Percentiles rank a stretch among this genome's conserved stretches.
These are phyloP conservation scores for Tetrahymena elliotti DNA, from an alignment of 73 alveolate genomes.

Conservation along the genomic window DNA sequence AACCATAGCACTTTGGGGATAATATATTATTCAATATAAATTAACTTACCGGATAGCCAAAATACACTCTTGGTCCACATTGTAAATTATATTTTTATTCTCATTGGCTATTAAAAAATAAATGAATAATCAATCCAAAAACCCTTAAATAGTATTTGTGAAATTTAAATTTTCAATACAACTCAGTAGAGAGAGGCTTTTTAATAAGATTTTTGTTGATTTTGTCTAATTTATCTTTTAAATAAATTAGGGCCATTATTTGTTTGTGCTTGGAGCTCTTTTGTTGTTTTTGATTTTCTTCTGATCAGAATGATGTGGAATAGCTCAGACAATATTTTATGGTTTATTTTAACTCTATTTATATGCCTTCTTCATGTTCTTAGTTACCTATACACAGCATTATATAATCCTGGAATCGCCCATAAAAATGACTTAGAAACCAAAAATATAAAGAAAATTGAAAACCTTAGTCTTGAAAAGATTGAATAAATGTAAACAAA, in stretches of 20 bases:
- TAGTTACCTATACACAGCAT: constrained; percentile 20
- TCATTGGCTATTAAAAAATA: background rate
- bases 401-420: constrained; percentile 29
- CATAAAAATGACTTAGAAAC: background rate
- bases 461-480: background rate
- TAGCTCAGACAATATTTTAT: background rate
- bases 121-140: too few relatives aligned
- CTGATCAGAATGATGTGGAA: constrained; percentile 2
- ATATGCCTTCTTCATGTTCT: constrained; percentile 3
- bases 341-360: background rate
- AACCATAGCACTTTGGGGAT: background rate
- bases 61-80: background rate
- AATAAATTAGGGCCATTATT: background rate
- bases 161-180: too few relatives aligned
- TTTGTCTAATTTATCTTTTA: background rate
- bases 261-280: background rate
- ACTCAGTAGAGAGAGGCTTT: too few relatives aligned
- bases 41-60: background rate
- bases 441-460: background rate
- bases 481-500: background rate
- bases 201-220: too few relatives aligned
- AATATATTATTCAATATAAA: background rate
- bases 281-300: background rate
- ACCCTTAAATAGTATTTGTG: too few relatives aligned
- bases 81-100: background rate